A percentile compares a stretch with the other conserved stretches of the same genome.
Conservation (phyloP, 2,329 filamentous ascomycete genomes). For the Alternaria sp. region DNA sequence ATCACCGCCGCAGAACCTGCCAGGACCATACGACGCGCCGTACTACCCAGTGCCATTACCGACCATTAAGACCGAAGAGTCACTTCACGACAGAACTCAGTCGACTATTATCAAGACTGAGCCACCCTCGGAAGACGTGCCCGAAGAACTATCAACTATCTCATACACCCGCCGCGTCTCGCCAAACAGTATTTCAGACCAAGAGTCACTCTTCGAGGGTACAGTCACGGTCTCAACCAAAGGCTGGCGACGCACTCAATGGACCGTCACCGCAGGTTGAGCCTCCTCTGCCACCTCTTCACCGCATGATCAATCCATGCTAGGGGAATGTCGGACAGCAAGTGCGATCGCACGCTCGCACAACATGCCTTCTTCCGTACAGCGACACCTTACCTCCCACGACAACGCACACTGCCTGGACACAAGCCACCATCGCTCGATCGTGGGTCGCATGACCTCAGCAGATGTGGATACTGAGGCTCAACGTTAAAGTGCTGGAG, state of each 20-base stretch:
- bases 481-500: neutral
- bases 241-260: slow-evolving; percentile 45
- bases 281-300: neutral
- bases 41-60: slow-evolving; percentile 43
- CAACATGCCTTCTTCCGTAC: neutral
- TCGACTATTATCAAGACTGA: slow-evolving; percentile 4
- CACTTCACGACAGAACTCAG: slow-evolving; percentile 18
- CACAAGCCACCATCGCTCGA: slow-evolving; percentile 1
- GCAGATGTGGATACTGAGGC: neutral
- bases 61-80: slow-evolving; percentile 21
- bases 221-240: slow-evolving; percentile 36
- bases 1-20: slow-evolving; percentile 37
- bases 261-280: slow-evolving; percentile 42
- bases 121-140: slow-evolving; percentile 2
- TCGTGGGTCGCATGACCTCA: neutral
- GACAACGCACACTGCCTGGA: neutral
- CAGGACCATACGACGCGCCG: slow-evolving; percentile 45
- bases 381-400: neutral
- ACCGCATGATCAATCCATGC: neutral
- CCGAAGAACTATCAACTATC: slow-evolving; percentile 11
- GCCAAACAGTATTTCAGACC: slow-evolving; percentile 22
- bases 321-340: neutral
- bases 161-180: slow-evolving; percentile 39
- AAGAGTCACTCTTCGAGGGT: slow-evolving; percentile 25
- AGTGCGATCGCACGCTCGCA: neutral